phyloP scores from a whole-genome alignment of 116 monocot genomes.

The Posidonia oceanica region DNA sequence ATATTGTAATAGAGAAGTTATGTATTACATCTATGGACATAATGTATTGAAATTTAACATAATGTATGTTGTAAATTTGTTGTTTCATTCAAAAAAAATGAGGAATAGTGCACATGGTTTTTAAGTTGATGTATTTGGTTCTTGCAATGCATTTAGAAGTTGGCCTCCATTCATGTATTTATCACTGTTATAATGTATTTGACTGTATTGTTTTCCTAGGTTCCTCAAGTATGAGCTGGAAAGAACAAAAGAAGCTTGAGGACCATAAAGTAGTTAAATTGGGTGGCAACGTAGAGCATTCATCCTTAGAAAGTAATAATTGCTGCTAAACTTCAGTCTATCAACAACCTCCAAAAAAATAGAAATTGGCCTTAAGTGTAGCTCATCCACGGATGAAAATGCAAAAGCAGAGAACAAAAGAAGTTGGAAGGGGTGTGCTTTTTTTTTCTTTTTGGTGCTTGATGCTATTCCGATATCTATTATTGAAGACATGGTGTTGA shows the following conservation, averaged over 20 bases:
- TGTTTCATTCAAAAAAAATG: no score
- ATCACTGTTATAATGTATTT: neutral
- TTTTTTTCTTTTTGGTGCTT: neutral
- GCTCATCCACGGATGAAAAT: constrained; percentile 39
- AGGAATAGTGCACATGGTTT: no score
- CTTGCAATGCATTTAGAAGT: no score
- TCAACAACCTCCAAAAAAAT: constrained; percentile 36
- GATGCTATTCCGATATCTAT: neutral
- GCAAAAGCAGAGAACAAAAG: constrained; percentile 35
- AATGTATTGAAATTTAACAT: no score
- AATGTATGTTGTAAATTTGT: no score
- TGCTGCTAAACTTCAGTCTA: neutral
- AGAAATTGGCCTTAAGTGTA: constrained; percentile 34
- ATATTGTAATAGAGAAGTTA: no score
- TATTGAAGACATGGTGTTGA: constrained; percentile 22
- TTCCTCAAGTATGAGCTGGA: constrained; percentile 47
- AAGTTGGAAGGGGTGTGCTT: constrained; percentile 36
- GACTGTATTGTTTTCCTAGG: constrained; percentile 11
- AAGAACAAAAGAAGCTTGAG: constrained; percentile 40
- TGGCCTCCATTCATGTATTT: no score
- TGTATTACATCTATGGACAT: no score
- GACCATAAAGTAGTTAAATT: constrained; percentile 34
- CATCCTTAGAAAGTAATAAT: neutral
- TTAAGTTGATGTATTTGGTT: no score
- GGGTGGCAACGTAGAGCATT: constrained; percentile 43